These are phyloP conservation scores for Naganishia vaughanmartiniae DNA, from an alignment of 768 basidiomycete species.

Conservation along the genomic window DNA sequence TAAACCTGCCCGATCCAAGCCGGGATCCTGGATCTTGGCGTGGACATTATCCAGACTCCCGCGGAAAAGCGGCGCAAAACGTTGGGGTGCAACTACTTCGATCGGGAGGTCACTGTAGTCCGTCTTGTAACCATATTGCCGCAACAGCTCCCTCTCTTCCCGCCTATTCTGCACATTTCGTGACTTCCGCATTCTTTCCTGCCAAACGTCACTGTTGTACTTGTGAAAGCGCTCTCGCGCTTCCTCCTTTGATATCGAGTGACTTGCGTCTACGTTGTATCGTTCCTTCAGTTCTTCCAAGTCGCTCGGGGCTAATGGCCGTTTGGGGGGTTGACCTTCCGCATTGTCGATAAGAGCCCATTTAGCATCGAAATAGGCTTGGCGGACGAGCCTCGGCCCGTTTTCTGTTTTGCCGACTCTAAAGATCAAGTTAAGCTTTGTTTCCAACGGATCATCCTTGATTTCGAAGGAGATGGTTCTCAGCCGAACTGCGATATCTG, in stretches of 20 bases:
- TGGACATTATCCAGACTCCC: constrained; percentile 62
- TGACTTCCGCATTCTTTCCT: constrained; percentile 58
- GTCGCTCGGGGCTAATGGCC: constrained; percentile 12
- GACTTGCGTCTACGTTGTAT: constrained; percentile 51
- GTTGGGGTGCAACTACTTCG: constrained; percentile 45
- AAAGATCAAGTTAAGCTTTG: constrained; percentile 70
- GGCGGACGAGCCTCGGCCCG: constrained; percentile 66
- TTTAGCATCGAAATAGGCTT: constrained; percentile 77
- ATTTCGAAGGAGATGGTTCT: constrained; percentile 70
- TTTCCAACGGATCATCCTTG: constrained; percentile 80
- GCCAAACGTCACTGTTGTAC: constrained; percentile 74
- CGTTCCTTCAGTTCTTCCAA: constrained; percentile 27
- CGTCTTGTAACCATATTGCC: constrained; percentile 45
- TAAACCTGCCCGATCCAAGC: constrained; percentile 58
- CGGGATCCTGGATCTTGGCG: constrained; percentile 62
- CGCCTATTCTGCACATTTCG: constrained; percentile 57
- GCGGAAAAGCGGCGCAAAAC: constrained; percentile 69
- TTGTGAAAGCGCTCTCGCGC: constrained; percentile 68
- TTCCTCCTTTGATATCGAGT: constrained; percentile 68
- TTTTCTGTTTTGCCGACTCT: constrained; percentile 70
- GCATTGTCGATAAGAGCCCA: constrained; percentile 60
- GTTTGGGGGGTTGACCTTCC: neutral
- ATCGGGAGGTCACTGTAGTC: constrained; percentile 48
- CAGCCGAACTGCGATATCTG: constrained; percentile 62
- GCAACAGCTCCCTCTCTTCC: constrained; percentile 59